Percentiles rank a stretch among this genome's conserved stretches.
phyloP scores from a whole-genome alignment of 768 basidiomycete species.

The Agaricus sinodeliciosus region DNA sequence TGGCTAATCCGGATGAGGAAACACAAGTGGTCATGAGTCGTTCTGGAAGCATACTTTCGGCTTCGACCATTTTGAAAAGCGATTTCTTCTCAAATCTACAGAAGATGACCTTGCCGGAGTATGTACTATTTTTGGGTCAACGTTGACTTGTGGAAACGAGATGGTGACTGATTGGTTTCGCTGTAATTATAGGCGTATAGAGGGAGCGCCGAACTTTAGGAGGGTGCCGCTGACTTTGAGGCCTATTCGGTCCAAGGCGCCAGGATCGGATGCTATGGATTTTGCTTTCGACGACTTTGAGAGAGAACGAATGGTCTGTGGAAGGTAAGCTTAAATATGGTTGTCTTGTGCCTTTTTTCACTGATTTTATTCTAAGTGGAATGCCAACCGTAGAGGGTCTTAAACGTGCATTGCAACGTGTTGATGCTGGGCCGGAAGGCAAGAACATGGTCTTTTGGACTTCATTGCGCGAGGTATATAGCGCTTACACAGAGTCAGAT shows the following conservation, averaged over 20 bases:
- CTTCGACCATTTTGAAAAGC: slow-evolving; percentile 90
- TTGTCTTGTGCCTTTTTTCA: neutral
- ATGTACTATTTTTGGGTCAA: neutral
- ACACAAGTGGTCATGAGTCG: slow-evolving; percentile 79
- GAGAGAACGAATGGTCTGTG: slow-evolving; percentile 62
- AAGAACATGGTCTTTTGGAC: slow-evolving; percentile 83
- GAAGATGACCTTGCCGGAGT: slow-evolving; percentile 96
- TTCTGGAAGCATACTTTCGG: slow-evolving; percentile 79
- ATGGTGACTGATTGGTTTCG: neutral
- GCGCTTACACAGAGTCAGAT: no score
- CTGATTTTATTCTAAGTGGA: slow-evolving; percentile 42
- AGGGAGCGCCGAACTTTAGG: slow-evolving; percentile 93
- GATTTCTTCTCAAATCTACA: slow-evolving; percentile 93
- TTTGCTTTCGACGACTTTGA: slow-evolving; percentile 30
- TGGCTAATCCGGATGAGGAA: slow-evolving; percentile 89
- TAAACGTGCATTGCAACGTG: slow-evolving; percentile 67
- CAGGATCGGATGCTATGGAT: slow-evolving; percentile 26
- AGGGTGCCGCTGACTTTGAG: slow-evolving; percentile 61
- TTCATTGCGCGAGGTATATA: slow-evolving; percentile 75
- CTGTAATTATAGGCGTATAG: slow-evolving; percentile 53
- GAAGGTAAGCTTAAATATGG: slow-evolving; percentile 41
- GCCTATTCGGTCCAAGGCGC: slow-evolving; percentile 20
- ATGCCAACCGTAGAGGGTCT: slow-evolving; percentile 94
- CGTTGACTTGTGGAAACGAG: neutral
- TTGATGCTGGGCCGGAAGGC: slow-evolving; percentile 78